phyloP scores from a whole-genome alignment of 2,329 filamentous ascomycete species.

The Fusarium pseudocircinatum region DNA sequence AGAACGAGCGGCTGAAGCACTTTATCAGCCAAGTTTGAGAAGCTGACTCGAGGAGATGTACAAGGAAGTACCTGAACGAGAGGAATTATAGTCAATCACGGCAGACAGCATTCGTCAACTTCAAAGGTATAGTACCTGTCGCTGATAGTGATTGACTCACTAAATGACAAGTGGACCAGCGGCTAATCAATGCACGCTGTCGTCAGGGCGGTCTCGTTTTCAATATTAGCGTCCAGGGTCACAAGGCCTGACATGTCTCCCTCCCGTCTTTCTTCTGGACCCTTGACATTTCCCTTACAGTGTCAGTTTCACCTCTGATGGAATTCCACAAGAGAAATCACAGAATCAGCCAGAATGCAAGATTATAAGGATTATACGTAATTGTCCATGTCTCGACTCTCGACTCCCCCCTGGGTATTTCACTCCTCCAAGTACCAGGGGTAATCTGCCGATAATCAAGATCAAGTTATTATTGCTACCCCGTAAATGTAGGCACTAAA shows the following conservation, averaged over 20 bases:
- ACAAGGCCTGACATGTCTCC: slow-evolving; percentile 13
- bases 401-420: not conserved
- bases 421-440: slow-evolving; percentile 8
- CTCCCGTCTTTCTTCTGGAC: not conserved
- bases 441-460: slow-evolving; percentile 14
- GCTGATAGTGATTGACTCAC: slow-evolving; percentile 12
- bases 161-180: slow-evolving; percentile 21
- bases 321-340: not conserved
- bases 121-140: not conserved
- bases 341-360: not conserved
- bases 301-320: slow-evolving; percentile 10
- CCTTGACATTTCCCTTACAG: slow-evolving; percentile 17
- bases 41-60: not conserved
- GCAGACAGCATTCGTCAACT: not conserved
- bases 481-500: not conserved
- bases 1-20: not conserved
- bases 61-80: not conserved
- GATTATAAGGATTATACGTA: not conserved
- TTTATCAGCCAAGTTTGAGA: not conserved
- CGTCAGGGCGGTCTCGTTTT: slow-evolving; percentile 18
- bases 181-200: slow-evolving; percentile 28
- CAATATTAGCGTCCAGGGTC: slow-evolving; percentile 26
- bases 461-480: not conserved
- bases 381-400: not conserved
- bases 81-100: not conserved